Conservation (phyloP, 106 monocot species). For the Agapanthus africanus region DNA sequence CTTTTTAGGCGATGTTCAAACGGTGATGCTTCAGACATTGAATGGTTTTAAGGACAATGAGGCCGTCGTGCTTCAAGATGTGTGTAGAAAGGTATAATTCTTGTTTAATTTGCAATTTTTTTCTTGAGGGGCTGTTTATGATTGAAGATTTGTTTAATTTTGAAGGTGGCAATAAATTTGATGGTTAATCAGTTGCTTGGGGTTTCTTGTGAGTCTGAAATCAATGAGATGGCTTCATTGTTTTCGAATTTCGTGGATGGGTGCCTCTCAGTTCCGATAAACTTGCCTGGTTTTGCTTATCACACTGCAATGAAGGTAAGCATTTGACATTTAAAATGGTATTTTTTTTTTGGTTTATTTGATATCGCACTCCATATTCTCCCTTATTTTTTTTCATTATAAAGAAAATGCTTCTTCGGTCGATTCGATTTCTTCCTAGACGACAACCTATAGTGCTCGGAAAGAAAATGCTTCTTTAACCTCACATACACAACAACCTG, state of each 20-base stretch:
- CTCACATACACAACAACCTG: too few relatives aligned
- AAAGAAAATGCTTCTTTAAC: too few relatives aligned
- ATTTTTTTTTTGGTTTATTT: too few relatives aligned
- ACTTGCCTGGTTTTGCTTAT: constrained; percentile 33
- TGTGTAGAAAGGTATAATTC: constrained; percentile 29
- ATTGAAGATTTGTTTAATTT: background rate
- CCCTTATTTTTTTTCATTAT: too few relatives aligned
- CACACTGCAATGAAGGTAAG: constrained; percentile 41
- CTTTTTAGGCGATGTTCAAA: constrained; percentile 24
- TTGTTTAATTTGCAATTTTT: background rate
- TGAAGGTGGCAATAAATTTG: constrained; percentile 35
- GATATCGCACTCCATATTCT: too few relatives aligned
- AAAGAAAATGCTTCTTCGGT: too few relatives aligned
- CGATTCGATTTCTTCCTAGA: too few relatives aligned
- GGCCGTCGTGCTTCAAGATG: constrained; percentile 31
- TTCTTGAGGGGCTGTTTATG: background rate
- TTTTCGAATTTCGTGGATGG: constrained; percentile 45
- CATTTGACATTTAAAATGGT: too few relatives aligned
- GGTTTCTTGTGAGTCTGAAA: constrained; percentile 27
- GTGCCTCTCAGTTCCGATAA: constrained; percentile 39
- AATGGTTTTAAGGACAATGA: constrained; percentile 15
- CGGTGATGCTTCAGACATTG: constrained; percentile 25
- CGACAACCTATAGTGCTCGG: too few relatives aligned
- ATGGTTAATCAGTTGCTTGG: constrained; percentile 45
- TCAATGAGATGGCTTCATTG: constrained; percentile 28